Percentiles rank a stretch among this genome's conserved stretches.
Evolutionary conservation across 2,329 filamentous ascomycete species (phyloP).

Genomic region (Pestalotiopsis sp.): DNA sequence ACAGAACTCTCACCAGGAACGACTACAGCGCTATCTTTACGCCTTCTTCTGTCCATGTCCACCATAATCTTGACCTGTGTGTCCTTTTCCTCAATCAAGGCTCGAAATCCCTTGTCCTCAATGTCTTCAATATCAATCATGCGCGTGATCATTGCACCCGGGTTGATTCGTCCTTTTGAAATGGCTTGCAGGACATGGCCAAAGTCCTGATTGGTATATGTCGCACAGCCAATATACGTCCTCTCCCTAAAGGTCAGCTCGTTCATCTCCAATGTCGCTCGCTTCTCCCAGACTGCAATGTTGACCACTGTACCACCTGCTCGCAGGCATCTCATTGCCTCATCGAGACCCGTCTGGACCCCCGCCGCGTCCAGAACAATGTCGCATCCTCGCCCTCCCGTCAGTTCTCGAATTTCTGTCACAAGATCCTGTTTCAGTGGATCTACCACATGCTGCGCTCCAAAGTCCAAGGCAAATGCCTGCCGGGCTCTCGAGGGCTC

Average conservation of each 20-base stretch:
- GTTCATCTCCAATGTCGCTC: constrained; percentile 56
- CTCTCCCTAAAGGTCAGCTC: constrained; percentile 56
- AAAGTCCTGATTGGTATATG: constrained; percentile 45
- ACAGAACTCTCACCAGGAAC: not conserved
- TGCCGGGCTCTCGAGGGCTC: constrained; percentile 57
- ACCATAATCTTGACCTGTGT: constrained; percentile 67
- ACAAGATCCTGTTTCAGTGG: constrained; percentile 54
- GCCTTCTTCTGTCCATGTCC: constrained; percentile 29
- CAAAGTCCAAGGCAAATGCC: constrained; percentile 54
- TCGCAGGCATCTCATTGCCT: constrained; percentile 51
- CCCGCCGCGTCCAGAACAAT: constrained; percentile 67
- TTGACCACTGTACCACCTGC: constrained; percentile 63
- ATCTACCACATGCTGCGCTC: constrained; percentile 58
- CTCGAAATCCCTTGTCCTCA: constrained; percentile 59
- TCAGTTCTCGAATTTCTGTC: constrained; percentile 47
- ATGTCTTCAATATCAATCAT: constrained; percentile 60
- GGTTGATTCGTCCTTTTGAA: constrained; percentile 48
- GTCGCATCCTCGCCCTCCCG: constrained; percentile 53
- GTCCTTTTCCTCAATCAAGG: constrained; percentile 62
- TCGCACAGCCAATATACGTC: constrained; percentile 45
- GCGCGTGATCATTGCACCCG: constrained; percentile 63
- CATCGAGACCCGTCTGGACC: constrained; percentile 50
- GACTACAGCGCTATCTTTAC: constrained; percentile 6
- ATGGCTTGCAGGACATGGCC: constrained; percentile 58
- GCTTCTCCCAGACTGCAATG: constrained; percentile 66